These are phyloP conservation scores for Amniculicola lignicola DNA, from an alignment of 495 filamentous ascomycete species.

Conservation along the genomic window DNA sequence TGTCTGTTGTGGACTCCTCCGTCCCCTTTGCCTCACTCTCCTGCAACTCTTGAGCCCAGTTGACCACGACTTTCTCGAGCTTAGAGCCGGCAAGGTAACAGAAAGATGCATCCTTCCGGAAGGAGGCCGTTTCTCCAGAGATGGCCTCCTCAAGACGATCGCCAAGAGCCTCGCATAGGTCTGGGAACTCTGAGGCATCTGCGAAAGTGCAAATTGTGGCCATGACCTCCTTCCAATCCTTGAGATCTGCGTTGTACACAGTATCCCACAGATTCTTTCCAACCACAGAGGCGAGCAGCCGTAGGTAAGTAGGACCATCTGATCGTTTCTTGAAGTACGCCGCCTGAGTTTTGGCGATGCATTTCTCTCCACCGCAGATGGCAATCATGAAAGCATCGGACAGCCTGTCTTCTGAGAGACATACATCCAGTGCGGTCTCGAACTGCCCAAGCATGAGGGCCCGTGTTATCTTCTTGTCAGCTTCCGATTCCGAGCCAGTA, in stretches of 20 bases:
- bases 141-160: slow-evolving; percentile 80
- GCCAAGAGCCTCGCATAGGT: slow-evolving; percentile 93
- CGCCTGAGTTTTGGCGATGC: slow-evolving; percentile 89
- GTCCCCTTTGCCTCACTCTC: slow-evolving; percentile 75
- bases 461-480: slow-evolving; percentile 82
- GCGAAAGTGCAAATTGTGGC: slow-evolving; percentile 93
- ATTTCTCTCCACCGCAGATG: slow-evolving; percentile 89
- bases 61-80: slow-evolving; percentile 89
- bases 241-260: slow-evolving; percentile 89
- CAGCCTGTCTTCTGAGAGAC: slow-evolving; percentile 80
- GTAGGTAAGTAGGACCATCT: slow-evolving; percentile 83
- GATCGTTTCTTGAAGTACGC: slow-evolving; percentile 83
- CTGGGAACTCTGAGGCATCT: slow-evolving; percentile 82
- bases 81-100: slow-evolving; percentile 94
- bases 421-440: slow-evolving; percentile 82
- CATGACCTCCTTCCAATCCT: slow-evolving; percentile 96
- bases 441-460: slow-evolving; percentile 87
- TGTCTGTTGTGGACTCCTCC: slow-evolving; percentile 63
- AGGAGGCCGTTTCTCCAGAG: slow-evolving; percentile 49
- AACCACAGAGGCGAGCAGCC: slow-evolving; percentile 85
- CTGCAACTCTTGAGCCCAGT: slow-evolving; percentile 86
- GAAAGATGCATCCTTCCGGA: slow-evolving; percentile 83
- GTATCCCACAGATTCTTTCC: slow-evolving; percentile 98
- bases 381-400: slow-evolving; percentile 98
- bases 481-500: slow-evolving; percentile 70